Evolutionary conservation across 106 monocot species (phyloP), one percentile per base, ranked within the genome.

Genomic region (Phalaenopsis aphrodite): DNA sequence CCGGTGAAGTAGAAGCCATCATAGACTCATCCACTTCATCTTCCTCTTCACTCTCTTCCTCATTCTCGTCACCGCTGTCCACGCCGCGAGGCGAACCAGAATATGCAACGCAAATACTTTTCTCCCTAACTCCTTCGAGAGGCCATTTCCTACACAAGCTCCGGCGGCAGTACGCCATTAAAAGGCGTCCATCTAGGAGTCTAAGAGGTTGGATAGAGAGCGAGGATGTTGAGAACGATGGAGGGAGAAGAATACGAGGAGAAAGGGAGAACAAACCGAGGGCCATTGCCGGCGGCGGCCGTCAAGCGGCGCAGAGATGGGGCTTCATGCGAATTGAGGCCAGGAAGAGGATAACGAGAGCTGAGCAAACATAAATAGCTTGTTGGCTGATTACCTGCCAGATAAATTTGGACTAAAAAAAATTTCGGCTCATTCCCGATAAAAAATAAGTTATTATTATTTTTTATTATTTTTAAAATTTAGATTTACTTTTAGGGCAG

Each of bases 1-100:
- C 90, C 5, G 91, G 94, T 19, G 82, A 48, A 17, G 69, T 77
- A 23, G 84, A 83, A 14, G 72, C 46, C 75, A 58, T 76, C 76
- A 79, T 38, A 77, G 24, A 65, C 64, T 65, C 64, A 5, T 43
- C 87, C 72, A 41, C 87, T 77, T 67, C 85, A 75, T 21, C 83
- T 15, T 80, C 84, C 41, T 81, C 83, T 42, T 42, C 76, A 9
- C 9, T 42, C 46, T 77, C 71, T n/a, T 84, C 84, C 56, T 84
- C 82, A 21, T 79, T 83, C 21, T 72, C 83, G 10, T 55, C 68
- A 36, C 75, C 87, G 3, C 55, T 81, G 18, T 82, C 87, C 2
- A 41, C 80, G 41, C 80, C 84, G 24, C 85, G 67, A n/a, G 79
- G 21, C 2, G 74, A 81, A 36, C 76, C 24, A 75, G 38, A 76